phyloP scores from a whole-genome alignment of 1,284 basidiomycete genomes.

The Fomitopsis schrenkii region DNA sequence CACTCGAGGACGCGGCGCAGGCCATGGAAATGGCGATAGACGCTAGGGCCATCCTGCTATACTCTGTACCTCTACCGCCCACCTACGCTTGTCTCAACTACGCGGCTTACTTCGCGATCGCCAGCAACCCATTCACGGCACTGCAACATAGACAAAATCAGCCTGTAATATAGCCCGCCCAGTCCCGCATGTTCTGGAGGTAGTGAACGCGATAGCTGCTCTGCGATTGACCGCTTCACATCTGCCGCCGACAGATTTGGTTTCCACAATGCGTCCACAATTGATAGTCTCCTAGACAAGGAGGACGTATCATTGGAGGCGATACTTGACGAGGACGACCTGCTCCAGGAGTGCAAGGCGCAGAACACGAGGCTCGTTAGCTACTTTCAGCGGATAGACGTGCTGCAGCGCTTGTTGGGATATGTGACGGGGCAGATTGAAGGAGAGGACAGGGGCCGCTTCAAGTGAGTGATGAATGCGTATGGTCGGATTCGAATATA shows the following conservation, averaged over 20 bases:
- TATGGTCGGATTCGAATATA: background rate
- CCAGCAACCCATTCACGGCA: background rate
- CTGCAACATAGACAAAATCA: background rate
- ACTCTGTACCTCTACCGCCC: background rate
- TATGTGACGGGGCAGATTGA: slow-evolving; percentile 87
- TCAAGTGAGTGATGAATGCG: slow-evolving; percentile 56
- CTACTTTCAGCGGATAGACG: slow-evolving; percentile 79
- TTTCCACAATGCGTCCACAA: slow-evolving; percentile 78
- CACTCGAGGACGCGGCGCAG: background rate
- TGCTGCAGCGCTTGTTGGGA: slow-evolving; percentile 74
- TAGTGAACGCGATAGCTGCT: slow-evolving; percentile 15
- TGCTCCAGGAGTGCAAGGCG: slow-evolving; percentile 93
- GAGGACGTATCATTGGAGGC: slow-evolving; percentile 85
- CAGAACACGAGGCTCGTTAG: slow-evolving; percentile 88
- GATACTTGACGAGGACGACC: slow-evolving; percentile 91
- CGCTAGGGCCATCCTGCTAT: background rate
- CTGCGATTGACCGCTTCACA: slow-evolving; percentile 16
- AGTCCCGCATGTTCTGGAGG: slow-evolving; percentile 30
- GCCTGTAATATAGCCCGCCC: background rate
- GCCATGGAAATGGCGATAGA: slow-evolving; percentile 3
- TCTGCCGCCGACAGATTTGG: slow-evolving; percentile 59
- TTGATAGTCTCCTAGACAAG: slow-evolving; percentile 81
- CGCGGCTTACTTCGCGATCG: background rate
- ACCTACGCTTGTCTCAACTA: background rate
- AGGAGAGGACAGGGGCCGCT: slow-evolving; percentile 66